Conservation (phyloP, 2,329 filamentous ascomycete species). For the Fusarium anguioides region DNA sequence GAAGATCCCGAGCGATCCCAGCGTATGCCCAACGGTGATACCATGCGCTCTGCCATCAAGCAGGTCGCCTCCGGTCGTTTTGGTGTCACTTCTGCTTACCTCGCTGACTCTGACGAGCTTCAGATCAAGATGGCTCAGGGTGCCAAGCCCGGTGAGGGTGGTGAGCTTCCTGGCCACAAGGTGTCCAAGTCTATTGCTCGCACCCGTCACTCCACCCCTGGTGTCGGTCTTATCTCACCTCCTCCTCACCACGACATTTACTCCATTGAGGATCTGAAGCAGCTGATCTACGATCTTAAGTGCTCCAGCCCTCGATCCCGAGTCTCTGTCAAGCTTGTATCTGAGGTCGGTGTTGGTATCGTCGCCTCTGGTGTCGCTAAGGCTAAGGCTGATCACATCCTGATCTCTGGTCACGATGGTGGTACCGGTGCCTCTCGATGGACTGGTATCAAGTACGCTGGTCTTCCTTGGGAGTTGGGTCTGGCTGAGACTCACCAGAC, state of each 20-base stretch:
- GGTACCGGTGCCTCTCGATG: conserved; percentile 96
- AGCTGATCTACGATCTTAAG: conserved; percentile 97
- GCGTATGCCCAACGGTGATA: conserved; percentile 89
- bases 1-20: conserved; percentile 93
- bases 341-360: conserved; percentile 96
- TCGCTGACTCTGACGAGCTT: conserved; percentile 93
- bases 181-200: conserved; percentile 93
- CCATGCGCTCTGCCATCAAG: conserved; percentile 97
- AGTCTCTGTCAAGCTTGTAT: conserved; percentile 97
- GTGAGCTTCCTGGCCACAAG: conserved; percentile 96
- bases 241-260: conserved; percentile 99
- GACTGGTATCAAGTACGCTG: conserved; percentile 99
- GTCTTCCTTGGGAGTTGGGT: conserved; percentile 95
- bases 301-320: conserved; percentile 92
- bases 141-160: conserved; percentile 96
- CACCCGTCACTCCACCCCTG: conserved; percentile 94
- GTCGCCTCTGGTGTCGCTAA: conserved; percentile 98
- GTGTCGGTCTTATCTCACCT: conserved; percentile 94
- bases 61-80: conserved; percentile 97
- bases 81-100: conserved; percentile 93
- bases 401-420: conserved; percentile 97
- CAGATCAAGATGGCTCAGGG: conserved; percentile 99
- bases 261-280: conserved; percentile 97
- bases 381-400: conserved; percentile 95
- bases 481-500: conserved; percentile 98